Percentiles rank a stretch among this genome's conserved stretches.
Evolutionary conservation across 2,329 filamentous ascomycete genomes (phyloP).

Genomic region (Spiromastix sp.): DNA sequence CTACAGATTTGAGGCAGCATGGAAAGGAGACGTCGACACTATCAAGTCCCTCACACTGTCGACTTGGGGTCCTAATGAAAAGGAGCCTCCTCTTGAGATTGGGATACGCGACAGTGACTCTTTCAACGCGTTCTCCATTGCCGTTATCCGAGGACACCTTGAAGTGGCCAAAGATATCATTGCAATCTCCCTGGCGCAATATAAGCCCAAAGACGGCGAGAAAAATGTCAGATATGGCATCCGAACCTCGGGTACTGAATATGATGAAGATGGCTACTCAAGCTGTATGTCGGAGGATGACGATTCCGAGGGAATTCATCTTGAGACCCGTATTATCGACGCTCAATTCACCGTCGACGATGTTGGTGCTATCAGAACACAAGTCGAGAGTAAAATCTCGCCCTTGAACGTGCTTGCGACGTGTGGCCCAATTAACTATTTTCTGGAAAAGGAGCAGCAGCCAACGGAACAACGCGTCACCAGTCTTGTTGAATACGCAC

Average conservation of each 20-base stretch:
- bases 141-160: slow-evolving; percentile 55
- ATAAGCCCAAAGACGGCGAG: slow-evolving; percentile 19
- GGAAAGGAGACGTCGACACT: slow-evolving; percentile 52
- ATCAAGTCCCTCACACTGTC: slow-evolving; percentile 35
- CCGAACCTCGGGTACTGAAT: neutral
- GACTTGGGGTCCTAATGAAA: slow-evolving; percentile 34
- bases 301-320: slow-evolving; percentile 18
- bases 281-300: slow-evolving; percentile 4
- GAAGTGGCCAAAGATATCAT: slow-evolving; percentile 56
- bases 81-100: slow-evolving; percentile 52
- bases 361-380: slow-evolving; percentile 38
- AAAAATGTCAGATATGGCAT: slow-evolving; percentile 1
- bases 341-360: slow-evolving; percentile 66
- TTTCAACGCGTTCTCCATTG: slow-evolving; percentile 57
- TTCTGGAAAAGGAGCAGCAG: no score
- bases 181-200: slow-evolving; percentile 53
- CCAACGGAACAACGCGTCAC: neutral
- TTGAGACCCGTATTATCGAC: slow-evolving; percentile 46
- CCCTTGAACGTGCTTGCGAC: no score
- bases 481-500: neutral
- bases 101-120: slow-evolving; percentile 43
- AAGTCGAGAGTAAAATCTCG: neutral
- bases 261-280: slow-evolving; percentile 2
- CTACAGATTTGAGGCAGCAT: slow-evolving; percentile 48
- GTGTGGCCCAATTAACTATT: no score